Evolutionary conservation across 208 protist species (phyloP).

Genomic region (Leishmania turanica): DNA sequence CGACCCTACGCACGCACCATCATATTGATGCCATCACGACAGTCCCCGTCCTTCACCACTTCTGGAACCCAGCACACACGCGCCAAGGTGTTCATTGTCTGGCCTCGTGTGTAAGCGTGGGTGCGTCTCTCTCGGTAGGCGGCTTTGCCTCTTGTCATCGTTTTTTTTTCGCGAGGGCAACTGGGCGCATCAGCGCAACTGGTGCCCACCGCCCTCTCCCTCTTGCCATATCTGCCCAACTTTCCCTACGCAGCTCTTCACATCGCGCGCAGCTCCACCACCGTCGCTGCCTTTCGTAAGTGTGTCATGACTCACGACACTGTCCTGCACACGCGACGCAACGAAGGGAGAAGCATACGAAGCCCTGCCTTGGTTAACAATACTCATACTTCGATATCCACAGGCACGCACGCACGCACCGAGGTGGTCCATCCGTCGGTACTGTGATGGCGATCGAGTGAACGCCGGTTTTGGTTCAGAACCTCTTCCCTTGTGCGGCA

Average conservation of each 20-base stretch:
- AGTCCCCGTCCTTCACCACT: background rate
- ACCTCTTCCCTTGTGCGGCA: background rate
- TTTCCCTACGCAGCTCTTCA: background rate
- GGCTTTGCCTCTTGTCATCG: too few species aligned
- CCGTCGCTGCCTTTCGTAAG: background rate
- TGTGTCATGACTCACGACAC: background rate
- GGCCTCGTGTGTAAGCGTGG: background rate
- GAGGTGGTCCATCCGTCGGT: background rate
- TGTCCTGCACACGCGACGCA: background rate
- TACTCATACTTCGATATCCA: background rate
- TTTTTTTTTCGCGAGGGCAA: background rate
- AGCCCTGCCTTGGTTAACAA: background rate
- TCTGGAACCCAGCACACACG: background rate
- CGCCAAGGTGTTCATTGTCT: background rate
- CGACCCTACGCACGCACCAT: background rate
- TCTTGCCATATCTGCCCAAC: background rate
- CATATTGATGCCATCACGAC: background rate
- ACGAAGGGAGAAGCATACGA: constrained; percentile 7
- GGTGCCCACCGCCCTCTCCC: background rate
- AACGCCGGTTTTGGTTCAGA: background rate
- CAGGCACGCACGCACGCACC: background rate
- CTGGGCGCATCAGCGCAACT: background rate
- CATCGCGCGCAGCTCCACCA: background rate
- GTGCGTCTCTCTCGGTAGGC: background rate
- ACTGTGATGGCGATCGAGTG: background rate